Base-by-base conservation (phyloP, 768 basidiomycete genomes). In the Russula sp. region DNA sequence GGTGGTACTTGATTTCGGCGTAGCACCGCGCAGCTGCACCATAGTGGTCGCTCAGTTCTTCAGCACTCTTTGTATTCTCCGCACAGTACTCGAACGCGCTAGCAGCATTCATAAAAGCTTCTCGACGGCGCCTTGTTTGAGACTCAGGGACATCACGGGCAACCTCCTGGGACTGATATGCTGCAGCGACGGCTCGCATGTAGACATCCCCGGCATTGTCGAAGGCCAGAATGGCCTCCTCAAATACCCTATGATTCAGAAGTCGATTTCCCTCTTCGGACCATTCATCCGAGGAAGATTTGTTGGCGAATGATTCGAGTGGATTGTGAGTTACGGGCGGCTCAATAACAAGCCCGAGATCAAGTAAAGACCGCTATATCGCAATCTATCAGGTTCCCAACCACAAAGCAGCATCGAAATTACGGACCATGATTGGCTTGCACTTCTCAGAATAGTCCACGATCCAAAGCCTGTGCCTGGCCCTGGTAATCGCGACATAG, bases 401-500 rank as follows among this genome's bases (percentile, higher is more conserved):
- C 38, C 22, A 20, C 42, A 22, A 38, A 56, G 5, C 5, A 3
- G 42, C 71, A 75, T 20, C 5, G 78, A 0, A 80, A 76, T 74
- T 75, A 59, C 78, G 80, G 42, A 77, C 79, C 55, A 80, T 75
- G 5, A 87, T 70, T 42, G 78, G 77, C 50, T 73, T 67, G 22
- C 73, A 74, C 2, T 71, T 70, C 6, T 73, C 73, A 79, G 83
- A 85, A 28, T 83, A 72, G 5, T 90, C 89, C 1, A 82, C 81
- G 22, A 90, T 83, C 86, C 88, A 88, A 7, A 90, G 70, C 57
- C 87, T 86, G 61, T 84, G 86, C 46, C 85, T 79, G 1, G 88
- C 87, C 48, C 88, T 73, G 0, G 89, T 90, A 18, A 88, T 80
- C 0, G 86, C 88, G 3, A 90, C 88, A 61, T 90, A 90, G 0